Evolutionary conservation across 2,329 filamentous ascomycete species (phyloP), one percentile per base, ranked within the genome.

Genomic region (Paraphoma sp.): DNA sequence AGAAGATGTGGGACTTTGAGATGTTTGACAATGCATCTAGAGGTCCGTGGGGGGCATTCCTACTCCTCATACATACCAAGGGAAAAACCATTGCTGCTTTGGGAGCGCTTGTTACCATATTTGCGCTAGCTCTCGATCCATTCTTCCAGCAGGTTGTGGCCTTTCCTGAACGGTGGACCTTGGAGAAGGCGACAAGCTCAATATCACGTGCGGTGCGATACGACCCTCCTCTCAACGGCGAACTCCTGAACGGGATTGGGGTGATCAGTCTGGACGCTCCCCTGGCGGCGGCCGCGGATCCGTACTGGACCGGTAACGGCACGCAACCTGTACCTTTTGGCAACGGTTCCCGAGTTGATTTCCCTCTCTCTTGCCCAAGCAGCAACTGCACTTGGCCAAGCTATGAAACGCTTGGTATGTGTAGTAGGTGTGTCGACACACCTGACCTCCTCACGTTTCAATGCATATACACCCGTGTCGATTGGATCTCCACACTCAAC

Each of bases 1-100:
- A 72, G 17, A 56, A 64, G 7, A 70, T 76, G 57, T 71, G 67
- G 65, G 73, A 76, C n/a, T 74, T 71, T 14, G 73, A 76, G 29
- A 71, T 72, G 0, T 76, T 76, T 14, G 73, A 76, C n/a, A 71
- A 71, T 2, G 69, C 69, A 0, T 70, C 66, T 0, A 16, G 71
- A 45, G 71, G 71, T 0, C 70, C 71, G 0, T 72, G 70, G 68
- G 71, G 71, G 0, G 52, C 69, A 0, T 9, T 72, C 0, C 17
- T 72, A 0, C 51, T 73, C 0, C 33, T 73, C 0, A 55, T 72
- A 0, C 45, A 61, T 0, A 72, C 70, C 0, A 68, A 67, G 17
- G 64, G 65, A 0, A 68, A 47, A 2, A 44, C 69, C 0, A 10
- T 76, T 0, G 68, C 70, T 1, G 63, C 68, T 0, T 2, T 73